Base-by-base conservation (phyloP, 345 rosid species). In the Raphanus sativus region DNA sequence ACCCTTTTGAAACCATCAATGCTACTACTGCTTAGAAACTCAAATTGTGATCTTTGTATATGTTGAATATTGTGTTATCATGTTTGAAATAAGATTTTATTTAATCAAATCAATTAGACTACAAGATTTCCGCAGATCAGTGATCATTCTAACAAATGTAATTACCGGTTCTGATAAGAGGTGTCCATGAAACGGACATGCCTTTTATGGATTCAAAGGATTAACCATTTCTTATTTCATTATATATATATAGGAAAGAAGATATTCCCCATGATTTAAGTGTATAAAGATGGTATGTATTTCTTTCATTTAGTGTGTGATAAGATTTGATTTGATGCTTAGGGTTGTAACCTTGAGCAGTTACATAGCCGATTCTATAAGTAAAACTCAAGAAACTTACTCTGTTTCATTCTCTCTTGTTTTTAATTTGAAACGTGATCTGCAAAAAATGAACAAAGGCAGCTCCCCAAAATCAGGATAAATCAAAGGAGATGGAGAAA, bases 1-100 rank as follows among this genome's bases (percentile, higher is more conserved):
- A 77, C 82, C 11, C 79, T 95, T 62, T 95, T 80, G 97, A 95
- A 91, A 87, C 93, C 74, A 71, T 78, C 66, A 67, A 26, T 48
- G 24, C 33, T 48, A 77, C 21, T 21, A 21, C 63, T 56, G 63
- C 67, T 62, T 87, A 76, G 85, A 73, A 38, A 67, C 71, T 74
- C 32, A 45, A 29, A 30, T 25, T 32, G n/a, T 68, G 7, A 68
- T 40, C 25, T 25, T 21, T 64, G 56, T 75, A 38, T 56, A 75
- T 63, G 67, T 59, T 65, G 40, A 8, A 25, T 6, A 12, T 15
- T 70, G 71, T 40, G 40, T 71, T 36, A 32, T 77, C n/a, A 77
- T 54, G 26, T 36, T 32, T 12, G 13, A 33, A 70, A 28, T 63
- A 63, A 69, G 26, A 34, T 0, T 34, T 59, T 45, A 68, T 62